Base-by-base conservation (phyloP, 1,284 basidiomycete genomes). In the Rhizoctonia solani region DNA sequence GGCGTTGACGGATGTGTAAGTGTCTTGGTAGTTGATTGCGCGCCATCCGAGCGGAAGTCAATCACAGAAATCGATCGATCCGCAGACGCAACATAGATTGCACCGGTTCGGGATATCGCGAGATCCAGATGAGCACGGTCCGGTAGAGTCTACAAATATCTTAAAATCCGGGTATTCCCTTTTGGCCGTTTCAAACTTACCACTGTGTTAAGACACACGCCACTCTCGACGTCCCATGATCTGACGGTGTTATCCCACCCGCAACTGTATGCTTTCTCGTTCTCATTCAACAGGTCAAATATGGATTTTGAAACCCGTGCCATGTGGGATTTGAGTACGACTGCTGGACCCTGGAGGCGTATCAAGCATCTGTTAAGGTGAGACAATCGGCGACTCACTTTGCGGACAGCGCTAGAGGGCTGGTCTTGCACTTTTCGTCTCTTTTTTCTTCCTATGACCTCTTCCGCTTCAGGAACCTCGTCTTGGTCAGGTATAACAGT, bases 221-320 rank as follows among this genome's bases (percentile, higher is more conserved):
- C 88, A 54, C 80, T 81, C 72, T 89, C 88, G 1, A 85, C 79
- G 74, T 91, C 88, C 90, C 90, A 92, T 9, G 79, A 76, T 19
- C 88, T 79, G 8, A 92, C 81, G 0, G 89, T 90, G 42, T 88
- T 90, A 75, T 92, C 90, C 69, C 90, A 88, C 0, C 88, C 86
- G 74, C 85, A 87, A 71, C 88, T 91, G 49, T 84, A 83, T 2
- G 85, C 89, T n/a, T 61, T 37, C n/a, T 34, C 49, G 19, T 9
- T 37, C n/a, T 44, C 11, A 37, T 58, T 76, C 27, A 68, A 56
- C 0, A 72, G 68, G 1, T 72, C 71, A 69, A 90, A 91, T 0
- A 82, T 71, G 0, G 82, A 88, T 42, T 82, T 83, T 9, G 89
- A 90, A 0, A 93, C 87, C 13, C 88, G 82, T 27, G 81, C 85